phyloP scores from a whole-genome alignment of 352 stramenopile species.

The Phytophthora vignae region DNA sequence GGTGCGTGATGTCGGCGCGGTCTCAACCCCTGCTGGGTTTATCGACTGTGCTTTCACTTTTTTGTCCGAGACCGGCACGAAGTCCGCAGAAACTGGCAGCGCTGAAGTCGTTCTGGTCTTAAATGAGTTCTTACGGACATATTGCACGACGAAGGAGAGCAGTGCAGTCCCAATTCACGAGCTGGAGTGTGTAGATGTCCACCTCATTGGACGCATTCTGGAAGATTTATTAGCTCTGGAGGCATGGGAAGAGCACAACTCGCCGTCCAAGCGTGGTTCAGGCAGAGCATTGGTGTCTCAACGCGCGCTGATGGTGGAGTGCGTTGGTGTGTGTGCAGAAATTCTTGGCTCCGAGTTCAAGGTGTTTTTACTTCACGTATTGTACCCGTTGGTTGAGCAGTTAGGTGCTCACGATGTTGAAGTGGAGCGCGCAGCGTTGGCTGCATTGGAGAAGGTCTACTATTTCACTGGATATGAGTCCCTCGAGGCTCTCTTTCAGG shows the following conservation, averaged over 20 bases:
- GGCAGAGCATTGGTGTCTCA: conserved; percentile 44
- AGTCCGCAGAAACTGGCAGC: conserved; percentile 6
- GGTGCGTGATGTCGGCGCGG: conserved; percentile 53
- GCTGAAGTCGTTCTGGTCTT: conserved; percentile 69
- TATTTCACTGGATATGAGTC: conserved; percentile 64
- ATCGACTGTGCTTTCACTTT: conserved; percentile 73
- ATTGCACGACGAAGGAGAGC: conserved; percentile 20
- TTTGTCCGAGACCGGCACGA: conserved; percentile 30
- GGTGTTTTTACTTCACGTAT: conserved; percentile 69
- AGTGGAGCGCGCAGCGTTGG: conserved; percentile 77
- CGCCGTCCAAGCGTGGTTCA: neutral
- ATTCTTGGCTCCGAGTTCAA: conserved; percentile 61
- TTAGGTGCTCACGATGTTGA: conserved; percentile 63
- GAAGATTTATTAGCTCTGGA: conserved; percentile 72
- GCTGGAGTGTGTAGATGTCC: conserved; percentile 47
- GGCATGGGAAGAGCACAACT: conserved; percentile 45
- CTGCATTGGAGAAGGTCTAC: conserved; percentile 72
- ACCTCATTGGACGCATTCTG: conserved; percentile 78
- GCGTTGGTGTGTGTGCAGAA: conserved; percentile 76
- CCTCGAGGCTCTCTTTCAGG: conserved; percentile 71
- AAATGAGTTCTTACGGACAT: conserved; percentile 65
- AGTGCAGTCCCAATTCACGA: neutral
- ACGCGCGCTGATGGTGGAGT: conserved; percentile 77
- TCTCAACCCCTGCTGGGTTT: conserved; percentile 63
- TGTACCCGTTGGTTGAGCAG: conserved; percentile 90